Evolutionary conservation across 2,329 filamentous ascomycete genomes (phyloP).

Genomic region (Lecanicillium sp.): DNA sequence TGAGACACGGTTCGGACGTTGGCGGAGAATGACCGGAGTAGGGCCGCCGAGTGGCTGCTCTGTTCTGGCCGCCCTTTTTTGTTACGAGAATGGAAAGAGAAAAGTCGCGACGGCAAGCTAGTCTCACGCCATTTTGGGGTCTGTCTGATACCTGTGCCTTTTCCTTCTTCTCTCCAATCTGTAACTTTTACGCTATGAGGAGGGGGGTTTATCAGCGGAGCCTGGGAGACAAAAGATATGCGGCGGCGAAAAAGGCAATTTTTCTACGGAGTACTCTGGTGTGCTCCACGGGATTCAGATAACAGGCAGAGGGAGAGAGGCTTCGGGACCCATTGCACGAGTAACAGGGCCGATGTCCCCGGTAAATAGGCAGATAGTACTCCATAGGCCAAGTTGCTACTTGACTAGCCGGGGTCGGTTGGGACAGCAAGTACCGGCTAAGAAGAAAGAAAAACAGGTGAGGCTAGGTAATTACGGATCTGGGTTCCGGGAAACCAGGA

Average conservation of each 20-base stretch:
- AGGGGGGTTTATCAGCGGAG: too few species aligned
- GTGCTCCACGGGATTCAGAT: constrained; percentile 11
- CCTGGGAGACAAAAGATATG: too few species aligned
- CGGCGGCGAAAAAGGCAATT: too few species aligned
- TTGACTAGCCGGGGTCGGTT: too few species aligned
- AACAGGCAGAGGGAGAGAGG: too few species aligned
- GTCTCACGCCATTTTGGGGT: neutral
- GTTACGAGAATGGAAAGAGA: neutral
- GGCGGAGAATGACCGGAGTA: constrained; percentile 15
- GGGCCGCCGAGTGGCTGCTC: constrained; percentile 10
- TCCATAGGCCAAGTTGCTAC: too few species aligned
- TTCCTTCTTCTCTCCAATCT: too few species aligned
- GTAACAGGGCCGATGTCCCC: constrained; percentile 12
- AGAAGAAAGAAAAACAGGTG: neutral
- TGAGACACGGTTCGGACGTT: constrained; percentile 11
- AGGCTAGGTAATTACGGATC: constrained; percentile 1
- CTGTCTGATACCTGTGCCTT: too few species aligned
- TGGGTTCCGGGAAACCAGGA: constrained; percentile 6
- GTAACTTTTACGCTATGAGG: too few species aligned
- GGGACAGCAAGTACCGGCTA: too few species aligned
- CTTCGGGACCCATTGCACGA: constrained; percentile 6
- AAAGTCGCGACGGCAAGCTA: neutral
- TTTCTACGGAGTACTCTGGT: too few species aligned
- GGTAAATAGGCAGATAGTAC: neutral
- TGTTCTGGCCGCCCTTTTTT: neutral